Conservation (phyloP, 2,329 filamentous ascomycete genomes). For the Paecilomyces sp. region DNA sequence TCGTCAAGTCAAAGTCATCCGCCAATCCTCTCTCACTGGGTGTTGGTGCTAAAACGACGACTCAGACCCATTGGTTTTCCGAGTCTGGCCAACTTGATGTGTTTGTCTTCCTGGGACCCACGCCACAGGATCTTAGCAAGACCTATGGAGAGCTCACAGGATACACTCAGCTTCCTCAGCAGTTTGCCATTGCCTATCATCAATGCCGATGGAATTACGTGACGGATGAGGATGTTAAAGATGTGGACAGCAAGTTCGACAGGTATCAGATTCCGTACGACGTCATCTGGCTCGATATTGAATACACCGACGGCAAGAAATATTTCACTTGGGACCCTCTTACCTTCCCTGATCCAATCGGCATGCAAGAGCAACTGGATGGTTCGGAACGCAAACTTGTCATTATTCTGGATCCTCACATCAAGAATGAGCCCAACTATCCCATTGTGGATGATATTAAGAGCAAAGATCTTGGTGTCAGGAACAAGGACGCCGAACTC, state of each 20-base stretch:
- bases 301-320: conserved; percentile 94
- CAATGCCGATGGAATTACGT: conserved; percentile 99
- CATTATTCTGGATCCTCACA: conserved; percentile 92
- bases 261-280: conserved; percentile 94
- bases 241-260: conserved; percentile 94
- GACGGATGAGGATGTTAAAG: conserved; percentile 91
- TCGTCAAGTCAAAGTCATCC: conserved; percentile 68
- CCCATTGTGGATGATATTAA: conserved; percentile 71
- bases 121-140: conserved; percentile 71
- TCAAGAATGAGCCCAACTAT: conserved; percentile 85
- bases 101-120: conserved; percentile 89
- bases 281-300: conserved; percentile 97
- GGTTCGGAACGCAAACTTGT: conserved; percentile 83
- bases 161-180: conserved; percentile 81
- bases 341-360: conserved; percentile 76
- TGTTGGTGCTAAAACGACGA: conserved; percentile 61
- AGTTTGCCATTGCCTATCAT: conserved; percentile 89
- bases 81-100: conserved; percentile 84
- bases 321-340: conserved; percentile 97
- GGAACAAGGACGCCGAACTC: conserved; percentile 80
- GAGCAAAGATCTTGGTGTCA: conserved; percentile 72
- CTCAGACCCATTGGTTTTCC: conserved; percentile 94
- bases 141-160: conserved; percentile 87
- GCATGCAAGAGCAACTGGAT: conserved; percentile 84
- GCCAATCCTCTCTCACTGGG: conserved; percentile 74